Conservation (phyloP, 2,329 filamentous ascomycete species). For the Ophiocordyceps camponoti-floridani region DNA sequence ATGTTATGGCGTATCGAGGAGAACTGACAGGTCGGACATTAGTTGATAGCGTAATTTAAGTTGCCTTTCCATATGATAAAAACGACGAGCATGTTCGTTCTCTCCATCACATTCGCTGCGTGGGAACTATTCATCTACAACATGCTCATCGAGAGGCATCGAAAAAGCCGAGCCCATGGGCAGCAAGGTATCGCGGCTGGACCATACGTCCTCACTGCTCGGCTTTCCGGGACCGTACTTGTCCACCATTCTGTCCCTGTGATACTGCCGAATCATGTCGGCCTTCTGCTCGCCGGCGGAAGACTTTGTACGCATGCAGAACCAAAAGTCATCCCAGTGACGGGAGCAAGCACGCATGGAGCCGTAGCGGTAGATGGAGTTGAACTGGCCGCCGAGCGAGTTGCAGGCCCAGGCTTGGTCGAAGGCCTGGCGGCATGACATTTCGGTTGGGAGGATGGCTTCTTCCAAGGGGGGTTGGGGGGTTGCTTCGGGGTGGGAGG, state of each 20-base stretch:
- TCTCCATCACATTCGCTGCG: too few species aligned
- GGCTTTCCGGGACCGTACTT: slow-evolving; percentile 44
- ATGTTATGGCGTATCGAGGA: too few species aligned
- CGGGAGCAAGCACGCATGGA: slow-evolving; percentile 59
- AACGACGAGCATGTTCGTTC: too few species aligned
- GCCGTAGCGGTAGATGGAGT: slow-evolving; percentile 78
- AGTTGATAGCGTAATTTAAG: too few species aligned
- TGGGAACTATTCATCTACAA: slow-evolving; percentile 4
- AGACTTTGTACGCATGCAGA: slow-evolving; percentile 76
- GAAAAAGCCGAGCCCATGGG: slow-evolving; percentile 26
- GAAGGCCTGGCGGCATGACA: slow-evolving; percentile 83
- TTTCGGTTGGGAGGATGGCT: slow-evolving; percentile 56
- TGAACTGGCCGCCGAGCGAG: slow-evolving; percentile 79
- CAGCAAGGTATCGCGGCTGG: slow-evolving; percentile 47
- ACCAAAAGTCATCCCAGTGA: slow-evolving; percentile 89
- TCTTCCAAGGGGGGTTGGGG: slow-evolving; percentile 31
- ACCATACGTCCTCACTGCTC: slow-evolving; percentile 87
- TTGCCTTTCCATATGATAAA: too few species aligned
- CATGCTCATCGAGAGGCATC: slow-evolving; percentile 18
- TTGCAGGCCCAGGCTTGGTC: slow-evolving; percentile 92
- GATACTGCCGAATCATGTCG: slow-evolving; percentile 45
- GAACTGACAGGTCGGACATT: too few species aligned
- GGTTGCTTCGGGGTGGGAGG: slow-evolving; percentile 9
- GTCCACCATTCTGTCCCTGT: slow-evolving; percentile 44
- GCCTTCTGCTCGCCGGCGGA: slow-evolving; percentile 41